Evolutionary conservation across 2,329 filamentous ascomycete species (phyloP), one percentile per base, ranked within the genome.

Genomic region (Trichoderma oligosporum): DNA sequence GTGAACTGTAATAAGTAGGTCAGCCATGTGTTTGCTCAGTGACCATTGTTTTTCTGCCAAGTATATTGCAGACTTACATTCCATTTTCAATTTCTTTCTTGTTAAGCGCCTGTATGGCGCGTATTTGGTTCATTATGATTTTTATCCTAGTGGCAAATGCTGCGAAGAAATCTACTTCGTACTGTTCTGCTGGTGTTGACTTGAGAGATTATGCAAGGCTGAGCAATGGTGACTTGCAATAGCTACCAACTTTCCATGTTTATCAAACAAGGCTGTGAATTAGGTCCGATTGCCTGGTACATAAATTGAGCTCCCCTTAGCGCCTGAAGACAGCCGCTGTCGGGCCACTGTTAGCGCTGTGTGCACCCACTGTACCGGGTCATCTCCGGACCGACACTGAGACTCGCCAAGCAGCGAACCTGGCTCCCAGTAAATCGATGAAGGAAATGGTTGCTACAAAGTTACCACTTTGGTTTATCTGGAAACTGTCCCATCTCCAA

Each of bases 11-110:
- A n/a, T n/a, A n/a, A n/a, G 41, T 22, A 47, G 36, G 61, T 72
- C 62, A 70, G 71, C 47, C 20, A 39, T 38, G 41, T 29, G 39
- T 22, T 36, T 18, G 20, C 38, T 31, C 2, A 2, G 4, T 4
- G 2, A 33, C 18, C 27, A 24, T 12, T 57, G 48, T 39, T 61
- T 35, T 48, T 6, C 2, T 11, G 14, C 14, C 11, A 33, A 27
- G 18, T 8, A 22, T 29, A 16, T n/a, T 7, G 31, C 16, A 31
- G n/a, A 79, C 86, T 72, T 71, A 88, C 85, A 91, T 82, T 69
- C 87, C 90, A 71, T 91, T 86, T 72, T 97, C 92, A 61, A 99
- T 88, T 74, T 99, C 94, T 65, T 86, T 87, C 77, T 94, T 91
- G 72, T 99, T 99, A 59, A 99, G 87, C 71, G 87, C 85, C 72